Conservation (phyloP, 495 filamentous ascomycete genomes). For the Hypoxylon rickii region DNA sequence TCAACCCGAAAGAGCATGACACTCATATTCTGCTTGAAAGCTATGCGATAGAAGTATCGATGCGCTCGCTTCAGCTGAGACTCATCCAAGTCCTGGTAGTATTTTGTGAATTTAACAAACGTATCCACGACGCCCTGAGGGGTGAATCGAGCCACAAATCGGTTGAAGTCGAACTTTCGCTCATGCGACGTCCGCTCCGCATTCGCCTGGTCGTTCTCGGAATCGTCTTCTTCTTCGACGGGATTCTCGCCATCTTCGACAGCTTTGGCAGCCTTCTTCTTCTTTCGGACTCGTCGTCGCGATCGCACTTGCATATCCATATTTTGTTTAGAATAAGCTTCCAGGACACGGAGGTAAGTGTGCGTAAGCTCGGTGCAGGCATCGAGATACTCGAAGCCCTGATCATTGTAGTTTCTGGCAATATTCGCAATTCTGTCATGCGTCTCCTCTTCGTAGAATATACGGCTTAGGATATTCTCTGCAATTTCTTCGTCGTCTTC, state of each 20-base stretch:
- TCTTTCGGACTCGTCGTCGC: constrained; percentile 66
- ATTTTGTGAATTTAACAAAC: constrained; percentile 78
- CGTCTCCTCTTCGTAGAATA: constrained; percentile 97
- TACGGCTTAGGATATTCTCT: constrained; percentile 93
- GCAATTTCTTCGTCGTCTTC: constrained; percentile 98
- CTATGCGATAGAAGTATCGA: constrained; percentile 92
- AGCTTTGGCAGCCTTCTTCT: constrained; percentile 63
- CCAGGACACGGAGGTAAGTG: constrained; percentile 89
- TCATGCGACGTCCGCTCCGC: constrained; percentile 74
- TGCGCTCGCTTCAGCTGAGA: constrained; percentile 90
- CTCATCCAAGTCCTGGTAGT: constrained; percentile 78
- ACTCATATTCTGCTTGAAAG: constrained; percentile 90
- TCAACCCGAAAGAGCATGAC: constrained; percentile 89
- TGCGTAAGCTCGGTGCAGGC: constrained; percentile 89
- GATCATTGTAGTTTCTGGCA: constrained; percentile 82
- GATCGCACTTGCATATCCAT: constrained; percentile 90
- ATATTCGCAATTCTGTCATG: constrained; percentile 84
- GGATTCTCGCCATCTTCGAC: constrained; percentile 45
- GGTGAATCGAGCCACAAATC: constrained; percentile 79
- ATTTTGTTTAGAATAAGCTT: constrained; percentile 93
- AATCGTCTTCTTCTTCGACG: constrained; percentile 62
- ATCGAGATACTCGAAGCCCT: constrained; percentile 92
- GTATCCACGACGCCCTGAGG: constrained; percentile 87
- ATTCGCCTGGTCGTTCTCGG: constrained; percentile 74
- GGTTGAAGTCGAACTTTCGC: constrained; percentile 90